Evolutionary conservation across 2,329 filamentous ascomycete genomes (phyloP), one percentile per base, ranked within the genome.

Genomic region (Elsinoe necatrix): DNA sequence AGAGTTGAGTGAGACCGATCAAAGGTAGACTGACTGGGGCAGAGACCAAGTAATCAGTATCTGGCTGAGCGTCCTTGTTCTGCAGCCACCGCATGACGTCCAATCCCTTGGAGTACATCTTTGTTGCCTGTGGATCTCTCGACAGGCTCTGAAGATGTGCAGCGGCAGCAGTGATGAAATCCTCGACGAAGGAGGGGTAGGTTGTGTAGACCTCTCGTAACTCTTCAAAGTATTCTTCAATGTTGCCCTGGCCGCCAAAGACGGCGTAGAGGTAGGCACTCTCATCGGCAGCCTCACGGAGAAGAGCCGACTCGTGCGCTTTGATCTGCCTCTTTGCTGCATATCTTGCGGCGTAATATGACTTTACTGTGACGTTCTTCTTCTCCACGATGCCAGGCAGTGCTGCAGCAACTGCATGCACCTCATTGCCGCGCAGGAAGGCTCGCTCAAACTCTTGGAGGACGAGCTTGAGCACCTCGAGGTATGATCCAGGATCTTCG

Each of bases 141-240:
- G 91, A 86, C 41, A 98, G 80, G 23, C 77, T 84, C 69, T 92
- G 89, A n/a, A 98, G 81, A 56, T 95, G 83, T 67, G 95, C 86
- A 12, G 93, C 91, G 6, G 90, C 85, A 21, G 84, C 81, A 25
- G 80, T 80, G 67, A 98, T 81, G 62, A 97, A 83, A 62, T 95
- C 89, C 63, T 89, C 86, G 4, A 96, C 83, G 63, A 98, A 95
- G 25, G 87, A 87, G 11, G 88, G 86, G 74, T 98, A 98, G 59
- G 91, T 95, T 65, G 79, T 84, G 76, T 92, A 92, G 58, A 97
- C 82, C 71, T 95, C 87, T 57, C 93, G 85, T 61, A 98, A 81
- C 76, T 98, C 93, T 64, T 98, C 92, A 67, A 98, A 98, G 75
- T 98, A 98, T 75, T 98, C 95, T 73, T 98, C 92, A 62, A 98